Conservation (phyloP, 2,329 filamentous ascomycete species). For the Didymella segeticola region DNA sequence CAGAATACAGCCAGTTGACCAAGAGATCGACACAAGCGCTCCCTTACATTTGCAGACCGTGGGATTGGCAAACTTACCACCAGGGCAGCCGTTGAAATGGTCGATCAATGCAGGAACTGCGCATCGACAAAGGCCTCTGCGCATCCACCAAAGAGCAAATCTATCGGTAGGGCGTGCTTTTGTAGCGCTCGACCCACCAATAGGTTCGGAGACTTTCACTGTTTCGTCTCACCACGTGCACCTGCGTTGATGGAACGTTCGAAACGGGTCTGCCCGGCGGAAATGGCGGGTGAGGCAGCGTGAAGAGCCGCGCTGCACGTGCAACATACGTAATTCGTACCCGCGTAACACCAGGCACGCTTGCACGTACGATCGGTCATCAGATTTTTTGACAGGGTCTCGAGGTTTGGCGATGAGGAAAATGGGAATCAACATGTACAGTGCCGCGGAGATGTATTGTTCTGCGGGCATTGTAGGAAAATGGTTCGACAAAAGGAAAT, state of each 20-base stretch:
- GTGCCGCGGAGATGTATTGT: slow-evolving; percentile 17
- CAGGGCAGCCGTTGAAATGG: not conserved
- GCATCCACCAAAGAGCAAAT: not conserved
- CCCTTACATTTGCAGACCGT: not conserved
- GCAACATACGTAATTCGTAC: slow-evolving; percentile 11
- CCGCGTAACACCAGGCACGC: slow-evolving; percentile 8
- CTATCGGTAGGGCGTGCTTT: not conserved
- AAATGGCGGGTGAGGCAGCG: slow-evolving; percentile 7
- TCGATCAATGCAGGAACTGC: not conserved
- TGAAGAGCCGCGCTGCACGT: slow-evolving; percentile 10
- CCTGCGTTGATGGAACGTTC: not conserved
- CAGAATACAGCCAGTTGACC: not conserved
- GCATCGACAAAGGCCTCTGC: not conserved
- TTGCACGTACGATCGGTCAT: slow-evolving; percentile 10
- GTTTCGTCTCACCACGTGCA: slow-evolving; percentile 2
- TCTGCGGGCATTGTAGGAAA: slow-evolving; percentile 10
- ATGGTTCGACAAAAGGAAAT: not conserved
- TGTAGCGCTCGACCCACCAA: not conserved
- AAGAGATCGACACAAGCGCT: not conserved
- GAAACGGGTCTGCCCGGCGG: not conserved
- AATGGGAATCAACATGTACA: not conserved
- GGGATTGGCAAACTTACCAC: not conserved
- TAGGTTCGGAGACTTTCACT: slow-evolving; percentile 11
- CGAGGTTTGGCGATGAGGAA: not conserved
- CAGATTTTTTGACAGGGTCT: slow-evolving; percentile 2